Conservation (phyloP, 352 stramenopile genomes). For the Pythium coloratum region DNA sequence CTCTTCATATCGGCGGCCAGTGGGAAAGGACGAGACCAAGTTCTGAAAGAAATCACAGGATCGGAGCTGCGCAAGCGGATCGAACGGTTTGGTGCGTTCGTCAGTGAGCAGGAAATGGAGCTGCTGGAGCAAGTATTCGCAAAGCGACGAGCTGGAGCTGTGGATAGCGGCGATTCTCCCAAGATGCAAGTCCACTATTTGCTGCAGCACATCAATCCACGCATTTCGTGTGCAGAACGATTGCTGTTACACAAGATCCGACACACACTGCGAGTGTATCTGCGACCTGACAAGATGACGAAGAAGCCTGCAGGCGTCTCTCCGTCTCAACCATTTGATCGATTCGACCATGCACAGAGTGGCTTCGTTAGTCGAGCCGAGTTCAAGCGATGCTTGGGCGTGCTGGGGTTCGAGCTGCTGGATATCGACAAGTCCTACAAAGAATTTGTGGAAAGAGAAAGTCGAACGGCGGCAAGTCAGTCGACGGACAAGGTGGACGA, state of each 20-base stretch:
- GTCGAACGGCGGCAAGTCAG: background rate
- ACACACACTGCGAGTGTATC: slow-evolving; percentile 43
- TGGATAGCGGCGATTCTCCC: background rate
- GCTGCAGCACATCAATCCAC: slow-evolving; percentile 57
- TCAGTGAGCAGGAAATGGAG: slow-evolving; percentile 22
- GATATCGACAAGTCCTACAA: slow-evolving; percentile 58
- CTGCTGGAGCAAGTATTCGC: slow-evolving; percentile 22
- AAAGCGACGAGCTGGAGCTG: background rate
- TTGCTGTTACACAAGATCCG: slow-evolving; percentile 67
- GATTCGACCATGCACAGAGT: slow-evolving; percentile 47
- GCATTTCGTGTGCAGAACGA: slow-evolving; percentile 44
- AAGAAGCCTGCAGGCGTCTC: slow-evolving; percentile 26
- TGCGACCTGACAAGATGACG: slow-evolving; percentile 32
- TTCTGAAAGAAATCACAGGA: slow-evolving; percentile 18
- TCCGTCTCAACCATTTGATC: slow-evolving; percentile 47
- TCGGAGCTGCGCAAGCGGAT: slow-evolving; percentile 17
- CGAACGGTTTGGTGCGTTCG: slow-evolving; percentile 24
- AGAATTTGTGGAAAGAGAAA: slow-evolving; percentile 35
- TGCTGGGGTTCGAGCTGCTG: slow-evolving; percentile 71
- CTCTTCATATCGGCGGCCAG: slow-evolving; percentile 25
- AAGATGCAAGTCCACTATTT: slow-evolving; percentile 50
- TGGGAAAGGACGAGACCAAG: slow-evolving; percentile 10
- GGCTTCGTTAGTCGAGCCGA: slow-evolving; percentile 54
- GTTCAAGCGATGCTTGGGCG: slow-evolving; percentile 63
- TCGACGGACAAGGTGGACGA: background rate